Evolutionary conservation across 768 basidiomycete genomes (phyloP).

Genomic region (Pleurotus cornucopiae): DNA sequence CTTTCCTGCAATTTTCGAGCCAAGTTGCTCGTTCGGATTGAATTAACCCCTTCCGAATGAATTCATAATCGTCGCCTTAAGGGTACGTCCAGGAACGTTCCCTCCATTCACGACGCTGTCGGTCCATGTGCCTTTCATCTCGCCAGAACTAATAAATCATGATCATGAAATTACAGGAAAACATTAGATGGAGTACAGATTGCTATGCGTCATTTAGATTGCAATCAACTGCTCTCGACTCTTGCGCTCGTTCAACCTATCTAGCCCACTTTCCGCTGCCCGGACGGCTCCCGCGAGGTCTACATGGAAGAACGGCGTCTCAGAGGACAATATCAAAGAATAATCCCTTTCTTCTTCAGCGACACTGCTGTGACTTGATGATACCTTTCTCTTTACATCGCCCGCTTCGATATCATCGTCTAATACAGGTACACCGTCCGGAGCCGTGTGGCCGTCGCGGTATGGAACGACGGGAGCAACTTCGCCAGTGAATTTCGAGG

Average conservation of each 20-base stretch:
- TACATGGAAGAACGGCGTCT: conserved; percentile 89
- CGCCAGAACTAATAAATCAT: too few species aligned
- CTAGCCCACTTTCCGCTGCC: conserved; percentile 53
- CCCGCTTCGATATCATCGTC: conserved; percentile 28
- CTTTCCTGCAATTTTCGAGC: too few species aligned
- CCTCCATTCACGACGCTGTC: too few species aligned
- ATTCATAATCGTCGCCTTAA: too few species aligned
- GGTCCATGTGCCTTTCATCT: too few species aligned
- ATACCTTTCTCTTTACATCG: conserved; percentile 27
- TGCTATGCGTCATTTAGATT: too few species aligned
- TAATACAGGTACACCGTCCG: conserved; percentile 19
- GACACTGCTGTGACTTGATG: conserved; percentile 1
- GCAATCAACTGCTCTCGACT: too few species aligned
- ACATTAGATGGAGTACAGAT: too few species aligned
- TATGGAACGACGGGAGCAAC: conserved; percentile 78
- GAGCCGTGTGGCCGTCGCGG: conserved; percentile 31
- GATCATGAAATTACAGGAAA: too few species aligned
- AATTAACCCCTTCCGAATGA: too few species aligned
- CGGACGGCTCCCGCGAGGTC: conserved; percentile 71
- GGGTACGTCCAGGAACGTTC: too few species aligned
- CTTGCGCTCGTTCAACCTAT: conserved; percentile 11
- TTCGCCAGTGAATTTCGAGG: conserved; percentile 45
- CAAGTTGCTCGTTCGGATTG: too few species aligned
- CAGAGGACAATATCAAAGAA: conserved; percentile 39
- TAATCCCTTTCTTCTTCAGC: conserved; percentile 16